Base-by-base conservation (phyloP, 176 grass and related monocot genomes). In the Cymbopogon citratus region DNA sequence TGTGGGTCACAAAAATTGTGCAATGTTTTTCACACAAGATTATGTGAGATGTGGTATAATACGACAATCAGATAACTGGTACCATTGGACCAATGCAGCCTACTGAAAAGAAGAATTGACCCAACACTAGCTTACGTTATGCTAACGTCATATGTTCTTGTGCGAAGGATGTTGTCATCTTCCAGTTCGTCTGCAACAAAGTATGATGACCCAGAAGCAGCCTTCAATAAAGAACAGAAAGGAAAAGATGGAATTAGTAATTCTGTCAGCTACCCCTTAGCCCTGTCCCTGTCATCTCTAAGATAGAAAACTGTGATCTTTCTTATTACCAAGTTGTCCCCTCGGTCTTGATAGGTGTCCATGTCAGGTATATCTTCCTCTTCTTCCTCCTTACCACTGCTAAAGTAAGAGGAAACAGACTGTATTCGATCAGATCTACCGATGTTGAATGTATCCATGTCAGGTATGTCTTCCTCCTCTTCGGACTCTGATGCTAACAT, bases 291-390 rank as follows among this genome's bases (percentile, higher is more conserved):
- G n/a, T n/a, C n/a, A n/a, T n/a, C n/a, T n/a, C 16, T 64, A 80
- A 74, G 21, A 74, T 80, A 85, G 56, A 65, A 69, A 39, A 71
- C 80, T 49, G 29, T 45, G 15, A 39, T 80, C 34, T 28, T 71
- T 71, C 84, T 60, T 93, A 89, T 60, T 93, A 89, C 92, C 14
- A 83, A 84, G 83, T 98, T 80, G 81, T 90, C 87, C 40, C 87
- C 88, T 23, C 87, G 81, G 61, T 90, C 89, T 63, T 95, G 79
- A 77, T 89, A 98, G 57, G 81, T 86, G 35, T 86, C 88, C 82
- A 98, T 98, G 56, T 98, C 96, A n/a, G 96, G 96, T 89, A 95
- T 98, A 69, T 98, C 96, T 26, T 98, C 95, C 69, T 98, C 94
- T 25, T 94, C 96, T 63, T 91, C 85, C 67, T 93, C 90, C 18